phyloP scores from a whole-genome alignment of 371 early-diverging fungal species.

The Sporodiniella umbellata region DNA sequence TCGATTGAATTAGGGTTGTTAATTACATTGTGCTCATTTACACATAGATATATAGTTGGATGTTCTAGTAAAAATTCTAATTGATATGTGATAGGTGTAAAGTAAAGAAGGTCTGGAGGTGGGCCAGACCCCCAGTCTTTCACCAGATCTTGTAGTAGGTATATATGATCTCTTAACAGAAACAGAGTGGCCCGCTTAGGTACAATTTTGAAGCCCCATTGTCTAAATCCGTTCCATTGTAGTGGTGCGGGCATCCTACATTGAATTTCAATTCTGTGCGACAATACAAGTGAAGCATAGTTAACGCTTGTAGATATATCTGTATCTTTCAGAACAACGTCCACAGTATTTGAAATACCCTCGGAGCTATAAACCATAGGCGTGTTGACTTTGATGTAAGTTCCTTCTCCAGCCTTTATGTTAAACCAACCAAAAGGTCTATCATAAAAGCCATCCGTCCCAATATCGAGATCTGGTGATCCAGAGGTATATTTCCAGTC shows the following conservation, averaged over 20 bases:
- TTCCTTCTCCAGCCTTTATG: conserved; percentile 55
- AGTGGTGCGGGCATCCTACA: conserved; percentile 64
- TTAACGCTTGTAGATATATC: conserved; percentile 69
- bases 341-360: conserved; percentile 57
- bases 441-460: conserved; percentile 42
- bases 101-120: conserved; percentile 56
- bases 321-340: conserved; percentile 49
- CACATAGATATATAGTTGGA: conserved; percentile 62
- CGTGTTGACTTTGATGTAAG: conserved; percentile 53
- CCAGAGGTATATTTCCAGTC: conserved; percentile 63
- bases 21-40: conserved; percentile 83
- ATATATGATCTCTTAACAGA: conserved; percentile 82
- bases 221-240: conserved; percentile 75
- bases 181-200: conserved; percentile 48
- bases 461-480: conserved; percentile 32
- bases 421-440: conserved; percentile 83
- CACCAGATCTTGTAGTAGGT: conserved; percentile 70
- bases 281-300: conserved; percentile 58
- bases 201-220: conserved; percentile 59
- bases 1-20: conserved; percentile 68
- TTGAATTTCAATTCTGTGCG: conserved; percentile 53
- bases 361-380: conserved; percentile 55
- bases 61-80: conserved; percentile 53
- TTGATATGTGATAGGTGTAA: conserved; percentile 70
- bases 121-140: conserved; percentile 70